These are phyloP conservation scores for Blastobotrys buckinghamii DNA, from an alignment of 1,139 yeast species.

Conservation along the genomic window DNA sequence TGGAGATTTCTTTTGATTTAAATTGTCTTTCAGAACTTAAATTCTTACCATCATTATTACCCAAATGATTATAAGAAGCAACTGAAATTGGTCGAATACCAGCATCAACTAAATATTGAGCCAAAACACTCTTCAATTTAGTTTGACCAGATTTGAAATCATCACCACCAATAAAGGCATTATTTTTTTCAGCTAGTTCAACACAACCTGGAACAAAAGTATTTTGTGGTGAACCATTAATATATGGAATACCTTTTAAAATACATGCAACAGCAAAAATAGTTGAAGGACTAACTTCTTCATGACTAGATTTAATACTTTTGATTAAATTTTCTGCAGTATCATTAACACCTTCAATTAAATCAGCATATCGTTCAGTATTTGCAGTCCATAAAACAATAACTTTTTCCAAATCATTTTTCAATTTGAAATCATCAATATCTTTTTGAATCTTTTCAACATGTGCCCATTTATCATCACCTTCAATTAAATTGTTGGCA, in stretches of 20 bases:
- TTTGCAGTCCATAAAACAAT: constrained; percentile 96
- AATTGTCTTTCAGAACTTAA: constrained; percentile 89
- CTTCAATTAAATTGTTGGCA: constrained; percentile 79
- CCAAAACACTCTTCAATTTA: constrained; percentile 88
- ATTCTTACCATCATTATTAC: constrained; percentile 94
- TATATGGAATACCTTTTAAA: constrained; percentile 80
- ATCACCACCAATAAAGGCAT: constrained; percentile 88
- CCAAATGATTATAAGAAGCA: constrained; percentile 94
- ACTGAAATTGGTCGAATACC: constrained; percentile 93
- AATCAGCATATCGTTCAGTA: constrained; percentile 86
- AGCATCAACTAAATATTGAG: constrained; percentile 94
- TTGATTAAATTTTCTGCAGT: constrained; percentile 73
- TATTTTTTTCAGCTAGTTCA: constrained; percentile 76
- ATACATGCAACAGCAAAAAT: constrained; percentile 90
- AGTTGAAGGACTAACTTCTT: constrained; percentile 86
- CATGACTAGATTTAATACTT: constrained; percentile 71
- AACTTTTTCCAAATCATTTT: constrained; percentile 75
- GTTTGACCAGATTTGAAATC: constrained; percentile 98
- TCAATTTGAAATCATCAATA: constrained; percentile 69
- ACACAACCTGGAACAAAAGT: constrained; percentile 94
- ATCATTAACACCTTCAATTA: constrained; percentile 77
- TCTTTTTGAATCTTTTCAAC: constrained; percentile 83
- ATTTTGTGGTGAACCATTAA: constrained; percentile 96
- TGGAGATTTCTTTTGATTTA: constrained; percentile 88
- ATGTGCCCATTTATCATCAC: constrained; percentile 78